These are phyloP conservation scores for Castanea crenata DNA, from an alignment of 306 rosid species.

Conservation along the genomic window DNA sequence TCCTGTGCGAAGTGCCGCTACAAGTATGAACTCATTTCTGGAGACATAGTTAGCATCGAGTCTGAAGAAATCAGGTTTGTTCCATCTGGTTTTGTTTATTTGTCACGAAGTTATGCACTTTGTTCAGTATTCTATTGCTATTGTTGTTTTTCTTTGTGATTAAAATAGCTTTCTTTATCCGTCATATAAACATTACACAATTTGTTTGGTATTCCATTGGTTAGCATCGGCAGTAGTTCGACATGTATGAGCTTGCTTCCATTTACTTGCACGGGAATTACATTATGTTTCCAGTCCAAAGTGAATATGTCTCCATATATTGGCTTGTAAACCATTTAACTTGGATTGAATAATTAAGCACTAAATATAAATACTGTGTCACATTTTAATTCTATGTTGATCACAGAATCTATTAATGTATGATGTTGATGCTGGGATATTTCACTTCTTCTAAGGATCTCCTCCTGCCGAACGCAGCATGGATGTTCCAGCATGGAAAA, in stretches of 20 bases:
- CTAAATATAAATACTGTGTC: conserved; percentile 7
- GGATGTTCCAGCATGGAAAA: conserved; percentile 91
- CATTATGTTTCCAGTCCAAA: neutral
- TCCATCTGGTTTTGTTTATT: conserved; percentile 19
- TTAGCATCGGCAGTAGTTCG: neutral
- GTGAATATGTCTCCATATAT: neutral
- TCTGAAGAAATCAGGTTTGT: conserved; percentile 97
- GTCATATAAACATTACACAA: neutral
- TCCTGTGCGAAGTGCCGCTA: conserved; percentile 94
- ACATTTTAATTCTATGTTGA: conserved; percentile 21
- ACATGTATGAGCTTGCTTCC: neutral
- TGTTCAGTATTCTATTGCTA: neutral
- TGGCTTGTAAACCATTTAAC: neutral
- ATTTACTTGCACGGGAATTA: neutral
- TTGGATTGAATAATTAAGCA: neutral
- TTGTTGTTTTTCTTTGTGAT: neutral
- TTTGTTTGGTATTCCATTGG: neutral
- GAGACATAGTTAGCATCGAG: conserved; percentile 65
- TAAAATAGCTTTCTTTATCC: neutral
- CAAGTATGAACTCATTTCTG: conserved; percentile 88
- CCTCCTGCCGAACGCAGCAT: conserved; percentile 99
- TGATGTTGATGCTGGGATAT: conserved; percentile 92
- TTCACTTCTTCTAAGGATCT: conserved; percentile 96
- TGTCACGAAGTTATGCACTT: neutral
- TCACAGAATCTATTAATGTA: conserved; percentile 35